Base-by-base conservation (phyloP, 176 grass and related monocot species). In the Juncus inflexus region DNA sequence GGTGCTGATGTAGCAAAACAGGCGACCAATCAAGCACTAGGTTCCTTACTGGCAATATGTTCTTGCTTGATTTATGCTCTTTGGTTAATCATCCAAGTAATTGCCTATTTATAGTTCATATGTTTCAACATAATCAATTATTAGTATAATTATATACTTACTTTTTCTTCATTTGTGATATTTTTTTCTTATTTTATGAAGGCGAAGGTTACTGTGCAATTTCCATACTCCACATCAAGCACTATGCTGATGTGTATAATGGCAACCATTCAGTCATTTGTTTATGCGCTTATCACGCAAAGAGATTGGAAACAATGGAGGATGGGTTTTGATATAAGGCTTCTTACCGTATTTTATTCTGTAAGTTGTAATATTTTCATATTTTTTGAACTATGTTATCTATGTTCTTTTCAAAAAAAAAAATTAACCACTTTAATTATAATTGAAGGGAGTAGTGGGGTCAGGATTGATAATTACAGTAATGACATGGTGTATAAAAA, bases 401-500 rank as follows among this genome's bases (percentile, higher is more conserved):
- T 14, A 40, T 10, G 9, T 9, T 9, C 9, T 9, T 7, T 28
- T 28, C 19, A 28, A 28, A 28, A 28, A 28, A 40, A 47, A 57
- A 11, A 16, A 50, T 12, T 4, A 8, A 12, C 3, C 40, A 61
- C n/a, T 1, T 47, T 9, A 9, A 47, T 47, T 70, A 8, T 47
- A 70, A 15, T 70, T 7, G 8, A 51, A 87, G 76, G 94, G 88
- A 36, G 74, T 89, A 0, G 50, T 86, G 3, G 80, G 73, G 2
- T 89, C 94, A 0, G 94, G 80, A 0, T 57, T 86, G 12, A 86
- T 82, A 71, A 74, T 99, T 9, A 80, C 77, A 3, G 75, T 92
- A 37, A 62, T 92, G 2, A 74, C 80, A 6, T 97, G 94, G 94
- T 97, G 94, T 80, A 87, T 99, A 6, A 82, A 65, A 64, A 78